phyloP scores from a whole-genome alignment of 1,139 yeast genomes.

The Blastobotrys raffinosifermentans region DNA sequence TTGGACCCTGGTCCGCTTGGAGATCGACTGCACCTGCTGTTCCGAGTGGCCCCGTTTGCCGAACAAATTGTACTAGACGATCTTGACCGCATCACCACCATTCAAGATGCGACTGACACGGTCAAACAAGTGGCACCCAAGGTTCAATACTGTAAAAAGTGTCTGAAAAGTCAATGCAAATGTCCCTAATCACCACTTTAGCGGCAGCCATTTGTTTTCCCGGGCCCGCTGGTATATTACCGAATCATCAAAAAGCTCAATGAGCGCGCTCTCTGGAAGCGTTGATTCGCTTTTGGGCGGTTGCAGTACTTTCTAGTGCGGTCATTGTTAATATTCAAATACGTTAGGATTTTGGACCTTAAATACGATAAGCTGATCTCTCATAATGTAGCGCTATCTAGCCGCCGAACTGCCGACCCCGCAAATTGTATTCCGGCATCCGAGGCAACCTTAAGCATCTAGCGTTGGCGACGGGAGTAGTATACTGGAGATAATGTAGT shows the following conservation, averaged over 20 bases:
- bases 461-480: too few relatives aligned
- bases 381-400: too few relatives aligned
- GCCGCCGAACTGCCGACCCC: too few relatives aligned
- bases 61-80: constrained; percentile 10
- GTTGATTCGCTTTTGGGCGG: constrained; percentile 94
- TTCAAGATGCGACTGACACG: constrained; percentile 9
- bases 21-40: constrained; percentile 15
- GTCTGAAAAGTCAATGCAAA: constrained; percentile 4
- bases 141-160: background rate
- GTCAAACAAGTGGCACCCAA: constrained; percentile 2
- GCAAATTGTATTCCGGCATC: too few relatives aligned
- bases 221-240: constrained; percentile 52
- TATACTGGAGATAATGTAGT: too few relatives aligned
- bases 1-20: constrained; percentile 19
- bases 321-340: constrained; percentile 92
- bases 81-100: constrained; percentile 5
- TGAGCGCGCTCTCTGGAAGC: constrained; percentile 88
- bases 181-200: constrained; percentile 49
- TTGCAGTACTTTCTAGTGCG: too few relatives aligned
- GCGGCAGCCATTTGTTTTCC: constrained; percentile 54
- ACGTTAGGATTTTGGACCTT: too few relatives aligned
- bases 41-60: constrained; percentile 15
- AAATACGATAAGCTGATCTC: too few relatives aligned
- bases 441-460: too few relatives aligned
- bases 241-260: constrained; percentile 73